Conservation (phyloP, 2,329 filamentous ascomycete genomes). For the Alternaria infectoria region DNA sequence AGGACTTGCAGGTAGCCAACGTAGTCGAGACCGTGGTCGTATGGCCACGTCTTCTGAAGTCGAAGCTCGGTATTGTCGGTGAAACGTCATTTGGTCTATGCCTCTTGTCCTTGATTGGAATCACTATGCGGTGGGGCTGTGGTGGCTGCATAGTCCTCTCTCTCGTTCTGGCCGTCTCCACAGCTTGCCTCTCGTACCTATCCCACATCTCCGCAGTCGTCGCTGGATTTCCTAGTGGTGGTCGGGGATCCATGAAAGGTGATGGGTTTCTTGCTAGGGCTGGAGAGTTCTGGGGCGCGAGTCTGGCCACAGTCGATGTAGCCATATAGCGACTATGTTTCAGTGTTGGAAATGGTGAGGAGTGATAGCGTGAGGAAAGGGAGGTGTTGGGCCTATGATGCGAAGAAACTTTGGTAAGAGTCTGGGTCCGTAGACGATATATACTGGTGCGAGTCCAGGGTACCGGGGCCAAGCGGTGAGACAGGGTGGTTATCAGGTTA, state of each 20-base stretch:
- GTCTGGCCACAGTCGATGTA: constrained; percentile 23
- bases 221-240: constrained; percentile 34
- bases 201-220: constrained; percentile 45
- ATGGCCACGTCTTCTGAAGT: constrained; percentile 26
- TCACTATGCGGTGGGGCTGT: constrained; percentile 26
- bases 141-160: constrained; percentile 23
- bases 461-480: constrained; percentile 38
- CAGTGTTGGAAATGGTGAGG: constrained; percentile 13
- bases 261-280: constrained; percentile 33
- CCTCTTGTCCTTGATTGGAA: constrained; percentile 25
- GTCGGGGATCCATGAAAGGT: constrained; percentile 35
- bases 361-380: constrained; percentile 19
- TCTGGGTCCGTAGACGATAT: constrained; percentile 40
- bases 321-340: constrained; percentile 12
- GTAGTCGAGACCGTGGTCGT: constrained; percentile 20
- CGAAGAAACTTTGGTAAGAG: constrained; percentile 35
- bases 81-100: not conserved
- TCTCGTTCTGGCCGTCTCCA: constrained; percentile 40
- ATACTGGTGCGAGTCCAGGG: constrained; percentile 39
- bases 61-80: constrained; percentile 29
- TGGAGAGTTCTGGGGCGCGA: constrained; percentile 28
- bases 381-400: constrained; percentile 20
- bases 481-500: constrained; percentile 43
- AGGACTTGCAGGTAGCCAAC: constrained; percentile 40
- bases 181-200: constrained; percentile 40